Evolutionary conservation across 2,329 filamentous ascomycete genomes (phyloP), one percentile per base, ranked within the genome.

Genomic region (Verticillium zaregamsianum): DNA sequence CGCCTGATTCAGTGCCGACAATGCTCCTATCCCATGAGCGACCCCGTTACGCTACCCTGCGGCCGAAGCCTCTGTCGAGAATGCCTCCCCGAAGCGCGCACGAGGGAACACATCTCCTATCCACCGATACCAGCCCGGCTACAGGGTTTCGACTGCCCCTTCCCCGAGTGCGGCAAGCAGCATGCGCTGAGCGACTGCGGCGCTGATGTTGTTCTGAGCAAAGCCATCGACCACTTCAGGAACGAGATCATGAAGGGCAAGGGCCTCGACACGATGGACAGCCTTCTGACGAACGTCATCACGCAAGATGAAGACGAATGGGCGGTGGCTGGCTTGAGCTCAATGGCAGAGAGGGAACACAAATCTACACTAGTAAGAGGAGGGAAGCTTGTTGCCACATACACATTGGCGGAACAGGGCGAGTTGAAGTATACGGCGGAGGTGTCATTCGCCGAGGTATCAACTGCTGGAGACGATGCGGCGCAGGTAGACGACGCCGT

Each of bases 111-210:
- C 64, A 90, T 96, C 62, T 90, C 91, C 2, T 96, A 94, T 73
- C 92, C 92, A 1, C 86, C 86, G 17, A 82, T 82, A 1, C 84
- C 87, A 7, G 86, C 85, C 52, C 84, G 92, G 45, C 78, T 86
- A 49, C 80, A 86, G 67, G 91, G 89, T 0, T 91, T 96, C 68
- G 76, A 73, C n/a, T 97, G 93, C 70, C 90, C 90, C 0, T 89
- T 92, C 64, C 62, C 73, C 9, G 80, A 81, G 2, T 96, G 92
- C 68, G 76, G 74, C 15, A 82, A 82, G 63, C 89, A 93, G 61
- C 93, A 97, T 76, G 88, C 92, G 0, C 70, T 89, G 20, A 89
- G 83, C 3, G 93, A 96, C 69, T 96, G 91, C 74, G 85, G 83
- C 56, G 76, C 89, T 8, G 92, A 97, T 76, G 90, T 96, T 40